Evolutionary conservation across 2,329 filamentous ascomycete genomes (phyloP).

Genomic region (Aspergillus candidus): DNA sequence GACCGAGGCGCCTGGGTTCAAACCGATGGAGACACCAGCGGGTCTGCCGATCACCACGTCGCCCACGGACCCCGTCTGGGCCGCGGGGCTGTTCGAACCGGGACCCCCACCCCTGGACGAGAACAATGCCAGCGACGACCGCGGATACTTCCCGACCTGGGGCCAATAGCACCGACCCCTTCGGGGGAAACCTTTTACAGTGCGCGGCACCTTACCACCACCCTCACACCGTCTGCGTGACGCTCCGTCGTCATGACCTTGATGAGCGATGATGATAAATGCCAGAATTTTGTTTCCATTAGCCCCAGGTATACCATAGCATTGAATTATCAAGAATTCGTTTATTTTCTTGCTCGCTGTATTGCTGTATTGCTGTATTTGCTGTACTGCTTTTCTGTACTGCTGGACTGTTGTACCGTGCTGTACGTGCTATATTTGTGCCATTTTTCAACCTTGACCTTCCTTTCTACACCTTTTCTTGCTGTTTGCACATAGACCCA

Average conservation of each 20-base stretch:
- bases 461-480: too few relatives aligned
- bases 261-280: slow-evolving; percentile 43
- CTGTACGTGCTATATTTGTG: too few relatives aligned
- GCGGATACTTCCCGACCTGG: slow-evolving; percentile 28
- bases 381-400: too few relatives aligned
- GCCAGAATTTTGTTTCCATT: slow-evolving; percentile 30
- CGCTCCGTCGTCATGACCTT: slow-evolving; percentile 34
- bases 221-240: slow-evolving; percentile 33
- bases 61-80: slow-evolving; percentile 29
- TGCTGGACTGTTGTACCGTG: too few relatives aligned
- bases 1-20: slow-evolving; percentile 18
- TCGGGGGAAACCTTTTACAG: slow-evolving; percentile 11
- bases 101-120: slow-evolving; percentile 26
- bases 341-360: slow-evolving; percentile 4
- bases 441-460: too few relatives aligned
- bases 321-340: slow-evolving; percentile 23
- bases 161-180: slow-evolving; percentile 15
- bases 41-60: slow-evolving; percentile 21
- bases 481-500: too few relatives aligned
- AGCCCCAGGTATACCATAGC: slow-evolving; percentile 28
- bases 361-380: too few relatives aligned
- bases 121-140: slow-evolving; percentile 9
- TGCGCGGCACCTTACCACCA: slow-evolving; percentile 32
- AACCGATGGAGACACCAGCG: slow-evolving; percentile 16
- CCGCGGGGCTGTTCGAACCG: slow-evolving; percentile 28